Conservation (phyloP, 148 eudicot genomes). For the Heliamphora exappendiculata region DNA sequence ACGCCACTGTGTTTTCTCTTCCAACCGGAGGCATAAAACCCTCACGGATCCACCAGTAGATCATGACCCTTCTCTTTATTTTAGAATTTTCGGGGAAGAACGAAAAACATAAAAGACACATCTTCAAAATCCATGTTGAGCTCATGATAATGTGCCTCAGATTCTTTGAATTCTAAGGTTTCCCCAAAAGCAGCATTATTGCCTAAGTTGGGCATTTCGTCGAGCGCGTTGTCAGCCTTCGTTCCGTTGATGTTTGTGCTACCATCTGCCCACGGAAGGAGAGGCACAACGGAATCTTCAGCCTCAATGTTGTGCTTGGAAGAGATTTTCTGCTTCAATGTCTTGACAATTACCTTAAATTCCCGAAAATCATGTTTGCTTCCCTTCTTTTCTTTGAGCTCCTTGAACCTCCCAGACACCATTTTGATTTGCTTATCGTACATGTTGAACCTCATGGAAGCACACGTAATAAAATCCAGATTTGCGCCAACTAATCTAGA, state of each 20-base stretch:
- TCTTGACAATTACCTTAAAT: constrained; percentile 13
- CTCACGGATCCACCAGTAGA: constrained; percentile 48
- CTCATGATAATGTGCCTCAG: constrained; percentile 7
- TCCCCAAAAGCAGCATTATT: background rate
- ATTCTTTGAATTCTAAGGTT: constrained; percentile 13
- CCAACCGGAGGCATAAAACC: constrained; percentile 14
- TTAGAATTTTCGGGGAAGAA: constrained; percentile 13
- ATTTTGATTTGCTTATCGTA: too few relatives aligned
- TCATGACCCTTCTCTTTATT: constrained; percentile 26
- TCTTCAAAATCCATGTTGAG: constrained; percentile 8
- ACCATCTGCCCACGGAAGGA: background rate
- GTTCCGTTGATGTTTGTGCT: background rate
- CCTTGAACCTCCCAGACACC: background rate
- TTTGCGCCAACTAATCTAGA: background rate
- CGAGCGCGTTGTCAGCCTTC: background rate
- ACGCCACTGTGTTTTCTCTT: background rate
- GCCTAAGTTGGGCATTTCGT: constrained; percentile 13
- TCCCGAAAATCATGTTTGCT: constrained; percentile 12
- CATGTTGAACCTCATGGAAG: background rate
- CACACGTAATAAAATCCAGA: background rate
- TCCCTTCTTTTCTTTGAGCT: background rate
- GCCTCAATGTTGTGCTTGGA: constrained; percentile 1
- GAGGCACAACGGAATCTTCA: background rate
- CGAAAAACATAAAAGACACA: constrained; percentile 26
- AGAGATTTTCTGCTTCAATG: constrained; percentile 19